A percentile compares a stretch with the other conserved stretches of the same genome.
Conservation (phyloP, 192 early-diverging fungal genomes). For the Geranomyces variabilis region DNA sequence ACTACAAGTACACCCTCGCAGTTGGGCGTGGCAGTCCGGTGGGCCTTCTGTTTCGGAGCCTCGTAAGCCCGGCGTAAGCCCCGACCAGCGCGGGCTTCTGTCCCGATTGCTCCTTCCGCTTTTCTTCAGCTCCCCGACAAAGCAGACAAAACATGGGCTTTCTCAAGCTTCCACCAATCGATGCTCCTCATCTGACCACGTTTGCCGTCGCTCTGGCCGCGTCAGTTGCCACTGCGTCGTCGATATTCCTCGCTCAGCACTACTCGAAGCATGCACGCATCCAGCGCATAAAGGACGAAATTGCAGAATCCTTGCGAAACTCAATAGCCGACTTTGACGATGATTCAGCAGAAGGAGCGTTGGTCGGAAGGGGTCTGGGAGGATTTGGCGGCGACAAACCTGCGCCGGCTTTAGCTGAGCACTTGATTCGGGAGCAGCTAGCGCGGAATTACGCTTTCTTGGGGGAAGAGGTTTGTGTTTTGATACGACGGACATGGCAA, state of each 20-base stretch:
- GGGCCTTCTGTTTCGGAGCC: too few relatives aligned
- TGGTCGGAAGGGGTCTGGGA: background rate
- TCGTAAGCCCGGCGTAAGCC: too few relatives aligned
- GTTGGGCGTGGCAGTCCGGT: too few relatives aligned
- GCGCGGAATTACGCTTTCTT: slow-evolving; percentile 86
- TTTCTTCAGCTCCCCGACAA: too few relatives aligned
- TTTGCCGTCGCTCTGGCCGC: slow-evolving; percentile 23
- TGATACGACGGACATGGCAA: too few relatives aligned
- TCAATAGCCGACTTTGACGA: background rate
- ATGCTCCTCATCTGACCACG: background rate
- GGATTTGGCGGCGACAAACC: background rate
- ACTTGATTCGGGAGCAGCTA: slow-evolving; percentile 82
- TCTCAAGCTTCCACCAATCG: background rate
- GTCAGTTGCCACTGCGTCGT: slow-evolving; percentile 18
- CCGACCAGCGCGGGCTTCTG: too few relatives aligned
- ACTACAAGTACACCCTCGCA: too few relatives aligned
- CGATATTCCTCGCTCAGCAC: slow-evolving; percentile 23
- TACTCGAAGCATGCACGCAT: slow-evolving; percentile 14
- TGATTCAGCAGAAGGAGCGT: background rate
- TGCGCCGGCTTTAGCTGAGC: slow-evolving; percentile 50
- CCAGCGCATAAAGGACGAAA: slow-evolving; percentile 17
- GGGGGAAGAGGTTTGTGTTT: slow-evolving; percentile 63
- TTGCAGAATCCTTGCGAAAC: background rate
- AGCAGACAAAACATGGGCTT: too few relatives aligned
- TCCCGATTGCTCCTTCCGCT: too few relatives aligned